Evolutionary conservation across 2,329 filamentous ascomycete genomes (phyloP).

Genomic region (Fusarium bactridioides): DNA sequence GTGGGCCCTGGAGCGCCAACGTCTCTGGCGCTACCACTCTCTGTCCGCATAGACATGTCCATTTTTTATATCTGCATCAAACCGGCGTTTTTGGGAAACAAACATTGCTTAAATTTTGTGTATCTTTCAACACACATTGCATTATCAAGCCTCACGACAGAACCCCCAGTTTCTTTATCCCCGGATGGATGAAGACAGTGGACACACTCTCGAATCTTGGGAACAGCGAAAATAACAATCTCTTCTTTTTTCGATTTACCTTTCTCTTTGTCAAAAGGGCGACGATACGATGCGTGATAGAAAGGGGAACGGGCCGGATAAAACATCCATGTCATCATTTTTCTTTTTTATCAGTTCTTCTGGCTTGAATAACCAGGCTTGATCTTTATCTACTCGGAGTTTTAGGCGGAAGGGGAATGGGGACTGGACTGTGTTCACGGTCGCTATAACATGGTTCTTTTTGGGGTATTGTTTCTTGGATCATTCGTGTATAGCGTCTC

Average conservation of each 20-base stretch:
- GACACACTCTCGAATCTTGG: background rate
- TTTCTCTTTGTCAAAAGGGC: conserved; percentile 7
- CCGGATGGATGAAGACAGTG: conserved; percentile 13
- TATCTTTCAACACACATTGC: background rate
- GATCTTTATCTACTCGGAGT: conserved; percentile 8
- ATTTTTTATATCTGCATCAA: conserved; percentile 13
- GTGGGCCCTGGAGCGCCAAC: conserved; percentile 38
- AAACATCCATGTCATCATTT: conserved; percentile 1
- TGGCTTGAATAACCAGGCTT: background rate
- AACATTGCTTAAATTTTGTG: conserved; percentile 12
- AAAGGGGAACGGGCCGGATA: conserved; percentile 5
- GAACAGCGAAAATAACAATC: conserved; percentile 8
- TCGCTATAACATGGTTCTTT: background rate
- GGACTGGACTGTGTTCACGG: conserved; percentile 4
- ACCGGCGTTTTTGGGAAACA: conserved; percentile 20
- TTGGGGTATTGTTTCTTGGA: conserved; percentile 1
- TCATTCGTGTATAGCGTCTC: conserved; percentile 17
- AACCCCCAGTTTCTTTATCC: background rate
- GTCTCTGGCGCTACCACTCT: conserved; percentile 35
- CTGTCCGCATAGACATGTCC: conserved; percentile 15
- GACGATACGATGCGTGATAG: conserved; percentile 16
- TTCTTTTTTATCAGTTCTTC: background rate
- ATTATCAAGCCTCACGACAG: conserved; percentile 9
- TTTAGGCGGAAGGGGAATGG: background rate
- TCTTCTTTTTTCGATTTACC: background rate